These are phyloP conservation scores for Paramecium octaurelia DNA, from an alignment of 73 alveolate genomes.

Conservation along the genomic window DNA sequence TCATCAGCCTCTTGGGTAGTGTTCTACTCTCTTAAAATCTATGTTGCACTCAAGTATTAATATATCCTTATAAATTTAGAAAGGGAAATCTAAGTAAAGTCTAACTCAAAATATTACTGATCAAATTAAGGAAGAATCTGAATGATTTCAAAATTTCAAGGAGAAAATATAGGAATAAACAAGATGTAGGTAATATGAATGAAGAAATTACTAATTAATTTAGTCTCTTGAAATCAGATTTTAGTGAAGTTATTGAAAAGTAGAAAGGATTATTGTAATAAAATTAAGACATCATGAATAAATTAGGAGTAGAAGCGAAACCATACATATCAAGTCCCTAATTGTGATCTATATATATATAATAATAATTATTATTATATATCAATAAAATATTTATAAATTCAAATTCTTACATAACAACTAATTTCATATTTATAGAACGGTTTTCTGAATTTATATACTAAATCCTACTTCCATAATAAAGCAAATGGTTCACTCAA, in stretches of 20 bases:
- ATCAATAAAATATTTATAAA: background rate
- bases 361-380: background rate
- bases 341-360: background rate
- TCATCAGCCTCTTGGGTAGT: background rate
- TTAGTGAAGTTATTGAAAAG: background rate
- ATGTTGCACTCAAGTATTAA: background rate
- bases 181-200: background rate
- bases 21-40: background rate
- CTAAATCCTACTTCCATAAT: too few relatives aligned
- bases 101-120: background rate
- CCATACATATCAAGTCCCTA: background rate
- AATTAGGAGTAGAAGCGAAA: conserved; percentile 41
- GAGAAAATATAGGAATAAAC: background rate
- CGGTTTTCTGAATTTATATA: too few relatives aligned
- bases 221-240: conserved; percentile 2
- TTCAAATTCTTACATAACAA: too few relatives aligned
- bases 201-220: conserved; percentile 33
- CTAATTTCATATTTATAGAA: too few relatives aligned
- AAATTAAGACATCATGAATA: conserved; percentile 21
- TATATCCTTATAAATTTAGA: background rate
- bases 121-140: background rate
- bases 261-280: background rate
- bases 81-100: background rate
- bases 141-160: background rate
- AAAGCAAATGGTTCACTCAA: too few relatives aligned